Percentiles rank a stretch among this genome's conserved stretches.
phyloP scores from a whole-genome alignment of 768 basidiomycete genomes.

The Kwoniella bestiolae region DNA sequence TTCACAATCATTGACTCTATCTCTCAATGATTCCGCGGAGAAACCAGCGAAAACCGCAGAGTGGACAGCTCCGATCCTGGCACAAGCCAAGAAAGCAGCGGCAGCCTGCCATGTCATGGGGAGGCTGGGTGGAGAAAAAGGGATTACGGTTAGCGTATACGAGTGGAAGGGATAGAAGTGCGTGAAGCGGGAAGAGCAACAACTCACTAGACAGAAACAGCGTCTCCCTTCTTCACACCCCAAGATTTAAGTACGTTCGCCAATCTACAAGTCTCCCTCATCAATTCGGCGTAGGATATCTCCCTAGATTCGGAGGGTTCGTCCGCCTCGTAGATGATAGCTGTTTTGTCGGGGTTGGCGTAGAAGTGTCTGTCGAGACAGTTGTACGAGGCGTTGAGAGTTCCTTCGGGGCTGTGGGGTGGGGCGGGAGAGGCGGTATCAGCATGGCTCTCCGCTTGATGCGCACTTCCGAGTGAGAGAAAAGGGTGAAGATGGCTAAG shows the following conservation, averaged over 20 bases:
- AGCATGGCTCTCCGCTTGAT: neutral
- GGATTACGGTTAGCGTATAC: neutral
- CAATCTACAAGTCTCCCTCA: slow-evolving; percentile 82
- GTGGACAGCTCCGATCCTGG: slow-evolving; percentile 93
- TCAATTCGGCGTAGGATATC: slow-evolving; percentile 80
- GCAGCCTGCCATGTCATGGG: slow-evolving; percentile 72
- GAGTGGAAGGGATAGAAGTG: neutral
- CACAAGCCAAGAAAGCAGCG: slow-evolving; percentile 96
- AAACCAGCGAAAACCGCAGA: slow-evolving; percentile 98
- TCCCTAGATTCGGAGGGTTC: slow-evolving; percentile 80
- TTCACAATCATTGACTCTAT: slow-evolving; percentile 86
- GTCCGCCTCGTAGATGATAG: slow-evolving; percentile 98
- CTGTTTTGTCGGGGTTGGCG: slow-evolving; percentile 81
- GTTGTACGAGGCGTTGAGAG: slow-evolving; percentile 91
- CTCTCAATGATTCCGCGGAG: slow-evolving; percentile 89
- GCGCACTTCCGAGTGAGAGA: no score
- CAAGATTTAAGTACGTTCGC: slow-evolving; percentile 89
- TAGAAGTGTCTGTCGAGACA: slow-evolving; percentile 97
- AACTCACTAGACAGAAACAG: slow-evolving; percentile 56
- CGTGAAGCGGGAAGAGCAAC: neutral
- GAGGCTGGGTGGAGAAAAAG: slow-evolving; percentile 31
- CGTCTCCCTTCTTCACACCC: slow-evolving; percentile 91
- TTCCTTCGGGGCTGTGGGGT: slow-evolving; percentile 73
- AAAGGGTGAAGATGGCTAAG: no score
- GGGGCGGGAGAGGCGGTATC: neutral